Percentiles rank a stretch among this genome's conserved stretches.
Conservation (phyloP, 73 alveolate species). For the Paramecium caudatum region DNA sequence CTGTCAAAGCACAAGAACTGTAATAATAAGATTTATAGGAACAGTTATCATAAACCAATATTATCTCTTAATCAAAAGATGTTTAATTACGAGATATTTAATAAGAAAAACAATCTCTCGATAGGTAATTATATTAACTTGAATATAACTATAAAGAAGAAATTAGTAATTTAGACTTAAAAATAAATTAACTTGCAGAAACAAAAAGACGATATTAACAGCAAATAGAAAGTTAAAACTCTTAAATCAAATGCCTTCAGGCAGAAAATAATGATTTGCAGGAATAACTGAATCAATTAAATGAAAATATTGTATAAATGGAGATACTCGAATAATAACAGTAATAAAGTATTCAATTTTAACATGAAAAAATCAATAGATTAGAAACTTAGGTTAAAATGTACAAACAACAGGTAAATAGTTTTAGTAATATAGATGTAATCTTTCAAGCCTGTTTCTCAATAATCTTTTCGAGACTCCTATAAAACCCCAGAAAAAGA, state of each 20-base stretch:
- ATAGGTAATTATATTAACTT: background rate
- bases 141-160: background rate
- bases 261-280: conserved; percentile 11
- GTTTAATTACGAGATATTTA: conserved; percentile 9
- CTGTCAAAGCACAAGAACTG: conserved; percentile 59
- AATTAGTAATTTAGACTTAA: background rate
- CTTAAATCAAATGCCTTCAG: background rate
- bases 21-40: conserved; percentile 32
- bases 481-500: conserved; percentile 61
- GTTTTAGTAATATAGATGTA: background rate
- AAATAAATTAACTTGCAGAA: background rate
- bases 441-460: background rate
- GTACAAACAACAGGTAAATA: conserved; percentile 9
- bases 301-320: conserved; percentile 53
- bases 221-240: background rate
- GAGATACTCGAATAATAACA: conserved; percentile 45
- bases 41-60: background rate
- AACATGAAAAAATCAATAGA: conserved; percentile 51
- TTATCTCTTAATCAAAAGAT: background rate
- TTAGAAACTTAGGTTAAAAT: conserved; percentile 6
- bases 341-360: conserved; percentile 37
- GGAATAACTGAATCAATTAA: conserved; percentile 26
- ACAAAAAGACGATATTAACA: conserved; percentile 6
- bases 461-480: conserved; percentile 26
- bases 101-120: background rate